Conservation (phyloP, 192 early-diverging fungal species). For the Entophlyctis helioformis region DNA sequence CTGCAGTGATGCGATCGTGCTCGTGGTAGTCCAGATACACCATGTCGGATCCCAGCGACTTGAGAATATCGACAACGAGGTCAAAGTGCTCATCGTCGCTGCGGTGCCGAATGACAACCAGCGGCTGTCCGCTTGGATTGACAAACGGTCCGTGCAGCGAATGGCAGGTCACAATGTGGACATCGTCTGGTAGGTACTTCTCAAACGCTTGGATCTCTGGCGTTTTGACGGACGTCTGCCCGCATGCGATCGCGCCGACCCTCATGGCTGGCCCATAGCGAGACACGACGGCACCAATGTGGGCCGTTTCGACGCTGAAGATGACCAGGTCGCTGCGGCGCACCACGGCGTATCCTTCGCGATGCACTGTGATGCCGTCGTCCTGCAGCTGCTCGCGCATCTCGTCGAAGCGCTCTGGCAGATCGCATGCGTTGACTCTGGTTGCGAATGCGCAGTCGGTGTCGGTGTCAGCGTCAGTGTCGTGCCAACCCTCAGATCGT, state of each 20-base stretch:
- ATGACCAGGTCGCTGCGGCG: slow-evolving; percentile 80
- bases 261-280: slow-evolving; percentile 87
- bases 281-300: slow-evolving; percentile 66
- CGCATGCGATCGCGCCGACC: slow-evolving; percentile 74
- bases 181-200: slow-evolving; percentile 71
- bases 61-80: slow-evolving; percentile 49
- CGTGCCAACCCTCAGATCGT: not conserved
- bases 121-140: slow-evolving; percentile 64
- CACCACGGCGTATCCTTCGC: slow-evolving; percentile 75
- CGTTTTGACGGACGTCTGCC: slow-evolving; percentile 89
- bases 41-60: slow-evolving; percentile 67
- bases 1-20: slow-evolving; percentile 92
- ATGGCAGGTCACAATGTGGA: slow-evolving; percentile 91
- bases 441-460: not conserved
- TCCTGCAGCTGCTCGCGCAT: too few relatives aligned
- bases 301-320: slow-evolving; percentile 89
- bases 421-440: slow-evolving; percentile 82
- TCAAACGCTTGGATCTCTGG: slow-evolving; percentile 90
- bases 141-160: slow-evolving; percentile 93
- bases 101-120: slow-evolving; percentile 63
- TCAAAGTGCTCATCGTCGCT: slow-evolving; percentile 46
- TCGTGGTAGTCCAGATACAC: slow-evolving; percentile 71
- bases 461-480: not conserved
- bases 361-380: slow-evolving; percentile 49
- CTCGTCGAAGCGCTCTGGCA: slow-evolving; percentile 59